Base-by-base conservation (phyloP, 2,329 filamentous ascomycete species). In the Neopestalotiopsis rosae region DNA sequence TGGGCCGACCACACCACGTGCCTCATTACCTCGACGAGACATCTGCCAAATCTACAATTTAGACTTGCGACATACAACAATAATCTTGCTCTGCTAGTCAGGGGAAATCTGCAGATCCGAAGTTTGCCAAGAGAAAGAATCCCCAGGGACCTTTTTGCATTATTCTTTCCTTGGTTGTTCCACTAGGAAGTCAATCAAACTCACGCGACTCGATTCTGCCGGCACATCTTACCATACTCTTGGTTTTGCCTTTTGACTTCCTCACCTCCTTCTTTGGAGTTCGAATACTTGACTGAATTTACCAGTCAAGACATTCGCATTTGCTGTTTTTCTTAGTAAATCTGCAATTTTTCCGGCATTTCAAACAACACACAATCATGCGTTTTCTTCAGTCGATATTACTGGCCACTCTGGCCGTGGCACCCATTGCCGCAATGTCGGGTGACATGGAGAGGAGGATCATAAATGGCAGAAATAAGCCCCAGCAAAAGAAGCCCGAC, bases 401-500 rank as follows among this genome's bases (percentile, higher is more conserved):
- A 45, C 38, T 57, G 24, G 57, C 45, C 58, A 30, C 34, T 13
- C n/a, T 67, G 30, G 66, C 68, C 13, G 64, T 58, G n/a, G 49
- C 68, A 13, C 52, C 68, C 32, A 59, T 63, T 10, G 52, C 58
- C 45, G 62, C 30, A 13, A 32, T 49, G 14, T 56, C 63, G 24
- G n/a, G 34, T 24, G 62, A 24, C 20, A 32, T 66, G 24, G 52
- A 66, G 5, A 56, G 64, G 64, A 66, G 64, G 52, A 40, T 28
- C 24, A 28, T 20, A 58, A 38, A 30, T 5, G 52, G 42, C 24
- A 34, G 32, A 17, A 24, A 40, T 34, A 24, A 20, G 20, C n/a
- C 34, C 17, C 42, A n/a, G 40, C 34, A 38, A 38, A 56, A 59
- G n/a, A 68, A 65, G 24, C 20, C 32, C 72, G 69, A 83, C 65